These are phyloP conservation scores for Boletus mariae DNA, from an alignment of 1,284 basidiomycete species.

Conservation along the genomic window DNA sequence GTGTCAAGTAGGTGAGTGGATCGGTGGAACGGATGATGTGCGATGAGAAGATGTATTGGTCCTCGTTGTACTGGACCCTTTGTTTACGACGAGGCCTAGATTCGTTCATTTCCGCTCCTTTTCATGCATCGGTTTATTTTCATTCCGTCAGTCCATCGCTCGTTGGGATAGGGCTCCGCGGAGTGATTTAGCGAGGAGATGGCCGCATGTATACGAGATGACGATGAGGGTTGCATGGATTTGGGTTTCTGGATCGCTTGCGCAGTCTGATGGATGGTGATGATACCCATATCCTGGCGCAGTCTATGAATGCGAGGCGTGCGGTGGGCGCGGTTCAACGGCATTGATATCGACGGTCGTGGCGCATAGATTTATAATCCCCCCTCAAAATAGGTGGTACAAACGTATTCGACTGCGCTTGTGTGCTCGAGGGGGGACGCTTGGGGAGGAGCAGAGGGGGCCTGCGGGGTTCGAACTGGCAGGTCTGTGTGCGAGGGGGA, in stretches of 20 bases:
- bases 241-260: not conserved
- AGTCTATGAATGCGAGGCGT: not conserved
- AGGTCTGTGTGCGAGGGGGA: not conserved
- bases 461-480: not conserved
- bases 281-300: not conserved
- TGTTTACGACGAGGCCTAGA: constrained; percentile 5
- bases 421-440: too few species aligned
- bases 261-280: not conserved
- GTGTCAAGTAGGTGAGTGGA: constrained; percentile 37
- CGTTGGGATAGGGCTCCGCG: constrained; percentile 30
- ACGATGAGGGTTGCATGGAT: not conserved
- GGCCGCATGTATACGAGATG: not conserved
- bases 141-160: not conserved
- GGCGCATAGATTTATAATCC: too few species aligned
- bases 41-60: not conserved
- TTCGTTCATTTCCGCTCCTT: constrained; percentile 26
- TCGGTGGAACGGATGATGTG: not conserved
- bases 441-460: not conserved
- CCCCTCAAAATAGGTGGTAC: not conserved
- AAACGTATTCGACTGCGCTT: not conserved
- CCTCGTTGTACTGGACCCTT: constrained; percentile 11
- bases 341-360: not conserved
- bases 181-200: not conserved
- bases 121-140: not conserved
- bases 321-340: not conserved